Conservation (phyloP, 2,329 filamentous ascomycete species). For the Colletotrichum musicola region DNA sequence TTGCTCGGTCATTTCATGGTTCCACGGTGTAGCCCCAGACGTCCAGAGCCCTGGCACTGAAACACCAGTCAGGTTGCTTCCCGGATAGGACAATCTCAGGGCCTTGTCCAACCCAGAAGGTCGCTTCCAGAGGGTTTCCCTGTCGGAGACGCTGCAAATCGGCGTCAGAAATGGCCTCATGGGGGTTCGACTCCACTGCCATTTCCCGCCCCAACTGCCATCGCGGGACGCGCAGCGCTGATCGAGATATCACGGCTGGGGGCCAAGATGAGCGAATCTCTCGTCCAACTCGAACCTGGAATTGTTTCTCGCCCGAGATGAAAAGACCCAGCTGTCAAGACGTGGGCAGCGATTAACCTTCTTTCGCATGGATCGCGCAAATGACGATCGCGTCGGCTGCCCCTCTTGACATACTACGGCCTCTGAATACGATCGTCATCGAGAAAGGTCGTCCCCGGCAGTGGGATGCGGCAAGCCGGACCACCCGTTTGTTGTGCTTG, state of each 20-base stretch:
- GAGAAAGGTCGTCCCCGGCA: background rate
- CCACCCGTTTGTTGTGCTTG: background rate
- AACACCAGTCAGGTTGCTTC: constrained; percentile 18
- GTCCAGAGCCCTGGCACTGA: constrained; percentile 9
- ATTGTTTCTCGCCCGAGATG: constrained; percentile 26
- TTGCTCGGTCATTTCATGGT: constrained; percentile 31
- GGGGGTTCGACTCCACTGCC: constrained; percentile 26
- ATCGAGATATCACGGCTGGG: constrained; percentile 10
- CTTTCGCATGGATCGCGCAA: constrained; percentile 2
- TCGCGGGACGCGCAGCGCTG: constrained; percentile 1
- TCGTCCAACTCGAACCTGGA: background rate
- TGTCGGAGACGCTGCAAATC: constrained; percentile 24
- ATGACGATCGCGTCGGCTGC: constrained; percentile 17
- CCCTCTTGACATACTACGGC: background rate
- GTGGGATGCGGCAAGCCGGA: background rate
- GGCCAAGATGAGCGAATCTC: background rate
- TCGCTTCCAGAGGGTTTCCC: constrained; percentile 11
- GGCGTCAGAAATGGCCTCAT: constrained; percentile 32
- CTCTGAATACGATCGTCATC: constrained; percentile 10
- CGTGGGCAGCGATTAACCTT: constrained; percentile 23
- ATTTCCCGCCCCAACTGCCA: constrained; percentile 22
- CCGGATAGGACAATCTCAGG: constrained; percentile 16
- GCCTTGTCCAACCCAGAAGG: constrained; percentile 6
- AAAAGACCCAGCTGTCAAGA: constrained; percentile 18
- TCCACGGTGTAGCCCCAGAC: constrained; percentile 20